Conservation (phyloP, 2,329 filamentous ascomycete species). For the Phialocephala sp. region DNA sequence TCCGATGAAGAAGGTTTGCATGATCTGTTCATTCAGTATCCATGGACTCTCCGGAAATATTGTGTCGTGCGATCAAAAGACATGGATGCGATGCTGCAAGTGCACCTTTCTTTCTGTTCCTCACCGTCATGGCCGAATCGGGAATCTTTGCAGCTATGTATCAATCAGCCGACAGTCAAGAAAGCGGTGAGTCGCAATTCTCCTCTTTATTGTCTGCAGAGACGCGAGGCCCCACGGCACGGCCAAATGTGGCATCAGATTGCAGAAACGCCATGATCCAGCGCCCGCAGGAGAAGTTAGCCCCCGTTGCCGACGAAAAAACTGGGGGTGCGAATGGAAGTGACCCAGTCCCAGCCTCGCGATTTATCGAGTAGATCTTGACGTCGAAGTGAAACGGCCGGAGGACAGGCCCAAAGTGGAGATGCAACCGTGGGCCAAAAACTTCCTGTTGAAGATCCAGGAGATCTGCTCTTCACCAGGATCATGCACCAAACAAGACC, state of each 20-base stretch:
- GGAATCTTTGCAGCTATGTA: background rate
- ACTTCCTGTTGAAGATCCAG: slow-evolving; percentile 16
- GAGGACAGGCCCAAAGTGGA: slow-evolving; percentile 15
- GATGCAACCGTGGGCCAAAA: slow-evolving; percentile 11
- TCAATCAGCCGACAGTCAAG: slow-evolving; percentile 3
- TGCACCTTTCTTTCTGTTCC: background rate
- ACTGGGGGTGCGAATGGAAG: background rate
- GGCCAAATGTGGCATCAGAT: slow-evolving; percentile 10
- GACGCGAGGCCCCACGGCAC: slow-evolving; percentile 7
- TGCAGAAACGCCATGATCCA: slow-evolving; percentile 7
- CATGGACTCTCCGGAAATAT: background rate
- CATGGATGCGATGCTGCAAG: background rate
- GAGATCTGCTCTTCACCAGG: slow-evolving; percentile 5
- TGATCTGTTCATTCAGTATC: background rate
- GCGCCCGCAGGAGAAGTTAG: background rate
- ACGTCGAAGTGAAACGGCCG: slow-evolving; percentile 19
- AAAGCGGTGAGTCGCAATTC: background rate
- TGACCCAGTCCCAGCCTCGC: slow-evolving; percentile 9
- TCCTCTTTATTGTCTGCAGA: background rate
- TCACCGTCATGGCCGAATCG: background rate
- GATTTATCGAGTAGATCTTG: slow-evolving; percentile 15
- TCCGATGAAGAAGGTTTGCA: slow-evolving; percentile 3
- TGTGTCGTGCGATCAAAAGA: background rate
- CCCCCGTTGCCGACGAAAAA: slow-evolving; percentile 5
- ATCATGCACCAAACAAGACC: background rate